Evolutionary conservation across 208 protist species (phyloP).

Genomic region (Trypanosoma theileri): DNA sequence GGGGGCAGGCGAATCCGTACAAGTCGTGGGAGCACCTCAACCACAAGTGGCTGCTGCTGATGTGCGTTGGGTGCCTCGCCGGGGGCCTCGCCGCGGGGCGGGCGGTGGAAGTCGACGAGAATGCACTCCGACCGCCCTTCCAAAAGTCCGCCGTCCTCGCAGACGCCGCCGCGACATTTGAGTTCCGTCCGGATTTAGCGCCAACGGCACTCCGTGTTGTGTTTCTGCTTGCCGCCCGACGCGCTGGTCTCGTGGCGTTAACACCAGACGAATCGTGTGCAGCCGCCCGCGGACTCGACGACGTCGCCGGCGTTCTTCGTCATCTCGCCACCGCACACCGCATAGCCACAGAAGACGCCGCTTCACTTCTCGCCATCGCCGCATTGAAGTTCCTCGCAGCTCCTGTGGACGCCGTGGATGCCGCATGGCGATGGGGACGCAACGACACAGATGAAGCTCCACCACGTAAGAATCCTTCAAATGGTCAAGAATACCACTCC

Average conservation of each 20-base stretch:
- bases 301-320: slow-evolving; percentile 75
- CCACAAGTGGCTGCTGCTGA: slow-evolving; percentile 80
- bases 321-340: slow-evolving; percentile 51
- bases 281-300: slow-evolving; percentile 58
- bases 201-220: slow-evolving; percentile 74
- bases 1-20: slow-evolving; percentile 70
- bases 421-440: slow-evolving; percentile 75
- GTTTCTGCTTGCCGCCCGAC: slow-evolving; percentile 80
- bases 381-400: slow-evolving; percentile 71
- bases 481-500: slow-evolving; percentile 16
- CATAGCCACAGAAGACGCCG: slow-evolving; percentile 65
- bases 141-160: slow-evolving; percentile 51
- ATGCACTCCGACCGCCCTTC: slow-evolving; percentile 67
- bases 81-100: slow-evolving; percentile 67
- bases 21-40: slow-evolving; percentile 88
- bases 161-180: slow-evolving; percentile 60
- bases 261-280: slow-evolving; percentile 80
- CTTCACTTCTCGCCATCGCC: slow-evolving; percentile 66
- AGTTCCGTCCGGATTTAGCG: slow-evolving; percentile 81
- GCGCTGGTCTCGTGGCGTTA: slow-evolving; percentile 57
- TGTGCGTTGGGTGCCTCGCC: slow-evolving; percentile 77
- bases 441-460: slow-evolving; percentile 71
- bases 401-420: slow-evolving; percentile 52
- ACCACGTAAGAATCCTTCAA: slow-evolving; percentile 31
- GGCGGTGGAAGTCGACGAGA: slow-evolving; percentile 76